Evolutionary conservation across 768 basidiomycete genomes (phyloP).

Genomic region (Rubroboletus satanas): DNA sequence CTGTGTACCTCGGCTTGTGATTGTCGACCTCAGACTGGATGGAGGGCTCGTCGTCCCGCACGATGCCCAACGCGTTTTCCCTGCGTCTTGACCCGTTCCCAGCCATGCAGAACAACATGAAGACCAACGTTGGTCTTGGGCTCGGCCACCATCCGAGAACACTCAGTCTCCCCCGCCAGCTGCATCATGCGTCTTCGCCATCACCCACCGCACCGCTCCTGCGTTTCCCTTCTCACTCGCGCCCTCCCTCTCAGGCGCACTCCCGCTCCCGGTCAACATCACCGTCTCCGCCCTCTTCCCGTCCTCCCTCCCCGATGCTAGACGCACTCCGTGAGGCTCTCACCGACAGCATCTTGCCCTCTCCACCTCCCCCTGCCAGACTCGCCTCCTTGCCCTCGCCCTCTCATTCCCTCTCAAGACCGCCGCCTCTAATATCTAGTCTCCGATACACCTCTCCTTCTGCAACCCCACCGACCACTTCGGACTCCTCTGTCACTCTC

Average conservation of each 20-base stretch:
- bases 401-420: slow-evolving; percentile 34
- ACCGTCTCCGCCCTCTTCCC: slow-evolving; percentile 6
- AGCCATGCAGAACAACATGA: background rate
- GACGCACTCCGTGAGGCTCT: slow-evolving; percentile 45
- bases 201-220: slow-evolving; percentile 16
- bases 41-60: slow-evolving; percentile 13
- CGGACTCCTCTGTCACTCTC: slow-evolving; percentile 11
- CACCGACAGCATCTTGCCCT: slow-evolving; percentile 36
- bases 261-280: background rate
- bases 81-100: slow-evolving; percentile 1
- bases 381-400: slow-evolving; percentile 37
- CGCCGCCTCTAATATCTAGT: slow-evolving; percentile 51
- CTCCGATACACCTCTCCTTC: slow-evolving; percentile 63
- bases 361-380: slow-evolving; percentile 42
- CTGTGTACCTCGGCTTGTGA: background rate
- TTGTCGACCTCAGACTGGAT: background rate
- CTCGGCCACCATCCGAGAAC: slow-evolving; percentile 4
- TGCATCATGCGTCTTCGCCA: slow-evolving; percentile 6
- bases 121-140: background rate
- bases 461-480: slow-evolving; percentile 47
- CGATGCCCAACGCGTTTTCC: slow-evolving; percentile 5
- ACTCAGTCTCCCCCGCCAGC: slow-evolving; percentile 16
- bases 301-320: slow-evolving; percentile 39
- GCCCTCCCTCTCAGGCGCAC: background rate
- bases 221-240: slow-evolving; percentile 11